Base-by-base conservation (phyloP, 192 early-diverging fungal genomes). In the Linnemannia elongata region DNA sequence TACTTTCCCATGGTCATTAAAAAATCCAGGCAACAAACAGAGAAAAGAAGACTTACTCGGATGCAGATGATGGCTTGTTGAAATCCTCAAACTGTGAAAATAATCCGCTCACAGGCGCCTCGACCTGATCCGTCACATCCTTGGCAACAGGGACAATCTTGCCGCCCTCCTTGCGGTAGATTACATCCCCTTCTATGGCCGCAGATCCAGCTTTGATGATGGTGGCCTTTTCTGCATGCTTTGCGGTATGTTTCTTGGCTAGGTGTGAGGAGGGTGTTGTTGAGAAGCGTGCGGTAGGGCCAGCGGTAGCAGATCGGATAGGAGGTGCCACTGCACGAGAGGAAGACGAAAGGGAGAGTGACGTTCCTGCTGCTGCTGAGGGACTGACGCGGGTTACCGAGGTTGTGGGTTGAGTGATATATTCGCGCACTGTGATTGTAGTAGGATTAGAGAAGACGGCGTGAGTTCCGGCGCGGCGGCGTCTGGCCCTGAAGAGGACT, bases 61-160 rank as follows among this genome's bases (percentile, higher is more conserved):
- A 30, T 13, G 78, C 45, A 20, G 78, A 63, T 6, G 78, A 72
- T 6, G 77, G 55, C 57, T 80, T 85, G 20, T 69, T 42, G 22
- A 73, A 73, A 24, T 76, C 78, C n/a, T 76, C 78, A 41, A 60
- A 86, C 55, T 86, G 75, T 3, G 78, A 77, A 69, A 86, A 86
- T 39, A 86, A 70, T 24, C 70, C 55, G 35, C 83, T 86, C 22
- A 86, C 68, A 22, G 83, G 83, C 0, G 75, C 15, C 12, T 80
- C 79, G 0, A 81, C 45, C 12, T 66, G 60, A 27, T 66, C 27
- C 10, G 49, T 52, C 17, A 77, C 36, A 38, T 76, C 45, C 18
- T 27, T 36, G 33, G 69, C 60, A 0, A 87, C 85, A 60, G 76
- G 85, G 1, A 87, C 80, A 52, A 87, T 87, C 76, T 81, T 87